Base-by-base conservation (phyloP, 2,329 filamentous ascomycete genomes). In the Aspergillus floridensis region DNA sequence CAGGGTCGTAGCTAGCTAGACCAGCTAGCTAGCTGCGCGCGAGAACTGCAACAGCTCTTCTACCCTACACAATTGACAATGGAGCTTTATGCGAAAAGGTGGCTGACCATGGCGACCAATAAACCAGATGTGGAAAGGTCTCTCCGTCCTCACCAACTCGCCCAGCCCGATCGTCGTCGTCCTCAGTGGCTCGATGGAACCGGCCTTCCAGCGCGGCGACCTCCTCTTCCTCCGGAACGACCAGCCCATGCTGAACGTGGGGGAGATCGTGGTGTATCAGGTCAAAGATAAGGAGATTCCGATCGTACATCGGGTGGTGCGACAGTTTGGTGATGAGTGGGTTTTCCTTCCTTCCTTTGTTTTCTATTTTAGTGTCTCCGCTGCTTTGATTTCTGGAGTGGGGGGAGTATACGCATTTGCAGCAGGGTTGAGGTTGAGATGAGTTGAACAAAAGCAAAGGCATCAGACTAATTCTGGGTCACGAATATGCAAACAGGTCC, bases 251-350 rank as follows among this genome's bases (percentile, higher is more conserved):
- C 88, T 87, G 1, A 83, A 89, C 69, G 80, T 91, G 49, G 88
- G 88, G 19, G 88, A 91, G 76, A 82, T 90, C 62, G 88, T 91
- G 65, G 88, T 91, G 51, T 91, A 90, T 78, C 96, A 96, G 72
- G 90, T 96, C 56, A 85, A 87, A 74, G 92, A 89, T 59, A 99
- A 98, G 82, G 91, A 96, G 66, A 98, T 99, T 64, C 95, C 95
- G 31, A 99, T 99, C 76, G 95, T 99, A 66, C 95, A 99, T 80
- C 83, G 95, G 53, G 85, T 98, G 10, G 89, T 98, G 57, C 86
- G 93, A 77, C 82, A 82, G 65, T 88, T 86, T 75, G 73, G 74
- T 2, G 84, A 85, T 22, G 69, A 65, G 72, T 74, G 65, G 22
- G 69, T 66, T 21, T 22, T 41, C 35, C 6, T 7, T 19, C 6